Conservation (phyloP, 2,329 filamentous ascomycete species). For the Talaromyces sp. region DNA sequence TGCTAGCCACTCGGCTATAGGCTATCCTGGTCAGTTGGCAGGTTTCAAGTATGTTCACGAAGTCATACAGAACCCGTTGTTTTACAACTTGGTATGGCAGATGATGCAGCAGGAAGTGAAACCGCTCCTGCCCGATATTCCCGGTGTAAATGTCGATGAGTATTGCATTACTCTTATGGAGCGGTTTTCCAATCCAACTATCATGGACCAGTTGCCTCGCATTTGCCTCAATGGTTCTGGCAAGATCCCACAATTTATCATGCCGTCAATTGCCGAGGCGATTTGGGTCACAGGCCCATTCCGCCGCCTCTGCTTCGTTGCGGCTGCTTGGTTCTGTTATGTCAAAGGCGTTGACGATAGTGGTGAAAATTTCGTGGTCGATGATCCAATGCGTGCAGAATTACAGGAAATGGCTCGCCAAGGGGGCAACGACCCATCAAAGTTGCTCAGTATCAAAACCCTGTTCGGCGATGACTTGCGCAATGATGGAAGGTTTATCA, state of each 20-base stretch:
- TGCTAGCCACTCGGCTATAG: conserved; percentile 52
- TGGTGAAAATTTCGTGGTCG: conserved; percentile 40
- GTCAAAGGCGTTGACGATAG: conserved; percentile 50
- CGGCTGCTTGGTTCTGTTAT: conserved; percentile 52
- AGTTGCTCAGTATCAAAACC: conserved; percentile 46
- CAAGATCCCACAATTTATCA: conserved; percentile 51
- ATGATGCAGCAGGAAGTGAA: conserved; percentile 57
- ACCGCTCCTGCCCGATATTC: conserved; percentile 50
- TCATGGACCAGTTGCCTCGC: conserved; percentile 54
- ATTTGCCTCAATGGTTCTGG: conserved; percentile 52
- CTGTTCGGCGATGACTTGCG: conserved; percentile 54
- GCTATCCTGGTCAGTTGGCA: conserved; percentile 51
- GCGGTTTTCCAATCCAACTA: conserved; percentile 56
- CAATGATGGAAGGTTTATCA: conserved; percentile 46
- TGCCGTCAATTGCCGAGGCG: conserved; percentile 38
- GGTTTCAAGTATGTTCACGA: conserved; percentile 56
- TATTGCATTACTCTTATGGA: conserved; percentile 54
- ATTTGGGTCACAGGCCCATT: conserved; percentile 47
- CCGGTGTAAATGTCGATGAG: conserved; percentile 50
- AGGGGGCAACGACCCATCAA: conserved; percentile 42
- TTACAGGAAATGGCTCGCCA: conserved; percentile 46
- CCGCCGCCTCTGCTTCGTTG: conserved; percentile 49
- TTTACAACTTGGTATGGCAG: conserved; percentile 49
- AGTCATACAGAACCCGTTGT: conserved; percentile 50
- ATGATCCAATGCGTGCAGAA: conserved; percentile 50